These are phyloP conservation scores for Syncephalastrum sp. DNA, from an alignment of 371 early-diverging fungal species.

Conservation along the genomic window DNA sequence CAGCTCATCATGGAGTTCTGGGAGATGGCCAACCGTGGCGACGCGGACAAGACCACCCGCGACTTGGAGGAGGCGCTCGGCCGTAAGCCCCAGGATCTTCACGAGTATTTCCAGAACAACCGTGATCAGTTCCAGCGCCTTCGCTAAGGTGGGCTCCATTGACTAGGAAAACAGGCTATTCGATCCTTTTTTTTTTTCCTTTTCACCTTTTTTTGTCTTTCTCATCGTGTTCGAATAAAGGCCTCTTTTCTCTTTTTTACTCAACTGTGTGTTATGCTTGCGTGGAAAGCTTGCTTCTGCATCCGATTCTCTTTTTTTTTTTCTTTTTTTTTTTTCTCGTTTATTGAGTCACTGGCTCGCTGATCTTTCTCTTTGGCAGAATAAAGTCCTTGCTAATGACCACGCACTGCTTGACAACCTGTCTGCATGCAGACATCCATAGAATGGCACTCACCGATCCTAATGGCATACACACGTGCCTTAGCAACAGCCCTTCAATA, in stretches of 20 bases:
- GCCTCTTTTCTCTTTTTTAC: no score
- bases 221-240: background rate
- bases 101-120: conserved; percentile 34
- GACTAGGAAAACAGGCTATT: no score
- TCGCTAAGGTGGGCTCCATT: conserved; percentile 4
- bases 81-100: conserved; percentile 26
- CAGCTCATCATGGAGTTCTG: conserved; percentile 27
- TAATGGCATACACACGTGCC: conserved; percentile 18
- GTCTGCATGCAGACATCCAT: conserved; percentile 74
- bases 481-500: background rate
- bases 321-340: background rate
- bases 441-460: conserved; percentile 73
- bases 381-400: conserved; percentile 38
- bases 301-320: background rate
- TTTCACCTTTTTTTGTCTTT: background rate
- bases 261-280: no score
- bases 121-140: conserved; percentile 38
- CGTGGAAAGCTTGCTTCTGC: no score
- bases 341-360: background rate
- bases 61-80: conserved; percentile 32
- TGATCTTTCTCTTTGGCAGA: conserved; percentile 16
- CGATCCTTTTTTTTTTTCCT: background rate
- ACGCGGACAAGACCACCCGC: conserved; percentile 18
- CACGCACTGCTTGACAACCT: conserved; percentile 41
- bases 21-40: conserved; percentile 23